These are phyloP conservation scores for Groenewaldozyma sp. DNA, from an alignment of 1,139 yeast species.

Conservation along the genomic window DNA sequence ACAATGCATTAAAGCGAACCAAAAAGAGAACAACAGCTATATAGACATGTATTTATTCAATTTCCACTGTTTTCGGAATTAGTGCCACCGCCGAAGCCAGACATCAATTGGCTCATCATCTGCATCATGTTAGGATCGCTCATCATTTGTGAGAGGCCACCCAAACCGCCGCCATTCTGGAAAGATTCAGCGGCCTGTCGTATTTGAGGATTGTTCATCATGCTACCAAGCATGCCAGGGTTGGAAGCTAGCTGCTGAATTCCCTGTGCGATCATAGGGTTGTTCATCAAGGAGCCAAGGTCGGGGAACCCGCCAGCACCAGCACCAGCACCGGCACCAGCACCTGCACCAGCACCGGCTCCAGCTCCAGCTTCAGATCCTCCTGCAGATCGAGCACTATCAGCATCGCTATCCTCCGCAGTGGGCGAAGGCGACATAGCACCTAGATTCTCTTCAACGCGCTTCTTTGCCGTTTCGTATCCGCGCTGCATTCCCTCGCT, in stretches of 20 bases:
- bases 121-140: conserved; percentile 51
- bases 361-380: conserved; percentile 27
- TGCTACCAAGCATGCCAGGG: conserved; percentile 65
- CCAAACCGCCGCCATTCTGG: conserved; percentile 25
- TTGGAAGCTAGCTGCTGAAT: conserved; percentile 91
- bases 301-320: conserved; percentile 70
- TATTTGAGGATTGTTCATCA: conserved; percentile 64
- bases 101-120: conserved; percentile 40
- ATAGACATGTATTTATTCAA: no score
- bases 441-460: conserved; percentile 65
- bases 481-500: conserved; percentile 91
- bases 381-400: conserved; percentile 20
- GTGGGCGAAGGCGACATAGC: conserved; percentile 19
- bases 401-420: conserved; percentile 23
- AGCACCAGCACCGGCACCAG: conserved; percentile 39
- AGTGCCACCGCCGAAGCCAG: conserved; percentile 42
- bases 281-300: conserved; percentile 64
- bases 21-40: no score
- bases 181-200: conserved; percentile 7
- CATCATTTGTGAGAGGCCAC: conserved; percentile 59
- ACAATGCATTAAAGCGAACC: no score
- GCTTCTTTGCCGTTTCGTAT: conserved; percentile 82
- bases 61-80: not conserved
- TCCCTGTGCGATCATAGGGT: conserved; percentile 76
- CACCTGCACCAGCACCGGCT: conserved; percentile 25